Conservation (phyloP, 2,329 filamentous ascomycete genomes). For the Paracoccidioides lutzii region DNA sequence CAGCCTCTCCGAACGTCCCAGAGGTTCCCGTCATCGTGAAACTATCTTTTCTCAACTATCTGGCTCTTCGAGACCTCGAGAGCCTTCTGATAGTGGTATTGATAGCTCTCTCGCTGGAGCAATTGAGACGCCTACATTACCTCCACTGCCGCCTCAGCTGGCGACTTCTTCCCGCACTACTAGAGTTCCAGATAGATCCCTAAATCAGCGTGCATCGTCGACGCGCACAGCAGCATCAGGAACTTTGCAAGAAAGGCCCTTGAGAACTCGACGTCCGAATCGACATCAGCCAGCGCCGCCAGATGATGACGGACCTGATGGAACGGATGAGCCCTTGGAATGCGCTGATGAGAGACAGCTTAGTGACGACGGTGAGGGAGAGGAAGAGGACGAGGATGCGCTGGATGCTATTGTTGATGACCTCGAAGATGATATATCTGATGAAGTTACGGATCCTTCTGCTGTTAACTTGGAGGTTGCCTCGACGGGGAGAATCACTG, state of each 20-base stretch:
- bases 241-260: constrained; percentile 27
- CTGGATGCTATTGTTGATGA: constrained; percentile 85
- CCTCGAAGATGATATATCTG: constrained; percentile 68
- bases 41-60: constrained; percentile 55
- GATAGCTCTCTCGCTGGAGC: constrained; percentile 1
- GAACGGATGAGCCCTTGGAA: constrained; percentile 60
- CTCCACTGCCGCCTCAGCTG: constrained; percentile 13
- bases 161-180: not conserved
- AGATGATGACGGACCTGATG: constrained; percentile 44
- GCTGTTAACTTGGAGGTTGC: constrained; percentile 88
- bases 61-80: constrained; percentile 46
- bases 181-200: constrained; percentile 3
- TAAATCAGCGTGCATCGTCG: not conserved
- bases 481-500: constrained; percentile 74
- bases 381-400: constrained; percentile 42
- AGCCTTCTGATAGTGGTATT: constrained; percentile 26
- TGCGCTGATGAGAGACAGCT: constrained; percentile 86
- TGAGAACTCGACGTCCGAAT: constrained; percentile 47
- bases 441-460: constrained; percentile 66
- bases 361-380: constrained; percentile 53
- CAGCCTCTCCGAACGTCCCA: constrained; percentile 61
- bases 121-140: constrained; percentile 12
- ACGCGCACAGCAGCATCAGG: constrained; percentile 21
- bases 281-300: constrained; percentile 45
- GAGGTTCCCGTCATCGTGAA: constrained; percentile 45